Evolutionary conservation across 2,329 filamentous ascomycete species (phyloP).

Genomic region (Ascochyta lentis): DNA sequence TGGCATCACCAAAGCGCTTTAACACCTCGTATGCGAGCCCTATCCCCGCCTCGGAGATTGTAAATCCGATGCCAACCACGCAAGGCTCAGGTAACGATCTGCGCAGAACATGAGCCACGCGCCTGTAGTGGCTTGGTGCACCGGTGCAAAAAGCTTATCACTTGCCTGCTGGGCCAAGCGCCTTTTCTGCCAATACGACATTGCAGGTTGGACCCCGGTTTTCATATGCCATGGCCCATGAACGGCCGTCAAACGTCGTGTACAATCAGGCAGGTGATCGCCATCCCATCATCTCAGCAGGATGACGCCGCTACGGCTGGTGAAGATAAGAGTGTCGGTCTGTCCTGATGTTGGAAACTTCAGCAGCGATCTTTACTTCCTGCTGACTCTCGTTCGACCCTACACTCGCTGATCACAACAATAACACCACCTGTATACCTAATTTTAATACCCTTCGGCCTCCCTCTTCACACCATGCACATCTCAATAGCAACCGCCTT

Average conservation of each 20-base stretch:
- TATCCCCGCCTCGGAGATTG: conserved; percentile 13
- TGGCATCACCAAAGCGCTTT: background rate
- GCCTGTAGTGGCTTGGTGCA: conserved; percentile 6
- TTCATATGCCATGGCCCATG: conserved; percentile 9
- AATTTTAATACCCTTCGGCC: conserved; percentile 9
- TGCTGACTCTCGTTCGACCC: conserved; percentile 8
- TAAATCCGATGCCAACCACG: conserved; percentile 11
- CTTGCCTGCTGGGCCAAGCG: conserved; percentile 11
- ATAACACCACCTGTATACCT: background rate
- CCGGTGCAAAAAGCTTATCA: conserved; percentile 13
- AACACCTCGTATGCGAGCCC: background rate
- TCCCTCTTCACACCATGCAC: conserved; percentile 7
- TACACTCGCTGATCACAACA: conserved; percentile 15
- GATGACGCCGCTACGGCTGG: background rate
- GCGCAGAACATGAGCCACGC: conserved; percentile 5
- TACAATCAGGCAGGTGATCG: conserved; percentile 10
- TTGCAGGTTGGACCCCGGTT: conserved; percentile 12
- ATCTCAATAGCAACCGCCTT: conserved; percentile 13
- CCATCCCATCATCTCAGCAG: conserved; percentile 6
- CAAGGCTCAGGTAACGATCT: conserved; percentile 4
- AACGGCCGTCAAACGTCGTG: conserved; percentile 6
- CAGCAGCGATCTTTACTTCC: conserved; percentile 17
- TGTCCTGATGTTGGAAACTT: conserved; percentile 8
- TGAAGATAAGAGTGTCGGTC: conserved; percentile 15
- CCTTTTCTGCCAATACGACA: conserved; percentile 14